Conservation (phyloP, 176 grass and related monocot genomes). For the Otatea glauca region DNA sequence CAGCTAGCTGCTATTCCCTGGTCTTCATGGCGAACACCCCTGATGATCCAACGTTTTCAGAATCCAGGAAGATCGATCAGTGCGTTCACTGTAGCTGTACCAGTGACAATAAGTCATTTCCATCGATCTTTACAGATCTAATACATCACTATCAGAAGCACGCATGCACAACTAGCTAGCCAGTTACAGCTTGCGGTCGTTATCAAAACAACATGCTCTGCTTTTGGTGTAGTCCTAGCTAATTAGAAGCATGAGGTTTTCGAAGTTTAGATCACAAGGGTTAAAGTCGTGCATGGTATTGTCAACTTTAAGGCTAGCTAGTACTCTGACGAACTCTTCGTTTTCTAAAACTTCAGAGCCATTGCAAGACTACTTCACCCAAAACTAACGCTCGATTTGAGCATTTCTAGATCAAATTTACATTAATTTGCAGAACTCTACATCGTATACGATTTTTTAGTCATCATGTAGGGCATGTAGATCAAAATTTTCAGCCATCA, state of each 20-base stretch:
- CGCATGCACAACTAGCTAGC: constrained; percentile 32
- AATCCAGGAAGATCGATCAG: not conserved
- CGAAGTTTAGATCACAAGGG: not conserved
- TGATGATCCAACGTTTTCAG: not conserved
- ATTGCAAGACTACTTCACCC: not conserved
- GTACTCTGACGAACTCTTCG: not conserved
- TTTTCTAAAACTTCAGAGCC: not conserved
- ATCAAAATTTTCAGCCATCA: too few species aligned
- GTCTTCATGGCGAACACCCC: constrained; percentile 35
- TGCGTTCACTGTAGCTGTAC: not conserved
- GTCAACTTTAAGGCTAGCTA: not conserved
- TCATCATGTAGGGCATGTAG: too few species aligned
- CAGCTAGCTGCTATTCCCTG: not conserved
- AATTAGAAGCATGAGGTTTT: not conserved
- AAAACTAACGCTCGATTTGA: not conserved
- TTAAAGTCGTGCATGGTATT: not conserved
- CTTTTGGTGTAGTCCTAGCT: not conserved
- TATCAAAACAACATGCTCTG: not conserved
- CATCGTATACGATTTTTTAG: too few species aligned
- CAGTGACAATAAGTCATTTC: not conserved
- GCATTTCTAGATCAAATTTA: not conserved
- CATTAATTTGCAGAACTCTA: too few species aligned
- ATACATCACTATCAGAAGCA: constrained; percentile 8
- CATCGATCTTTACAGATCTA: constrained; percentile 16
- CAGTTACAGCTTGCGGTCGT: not conserved